These are phyloP conservation scores for Malassezia obtusa DNA, from an alignment of 1,284 basidiomycete species.

Conservation along the genomic window DNA sequence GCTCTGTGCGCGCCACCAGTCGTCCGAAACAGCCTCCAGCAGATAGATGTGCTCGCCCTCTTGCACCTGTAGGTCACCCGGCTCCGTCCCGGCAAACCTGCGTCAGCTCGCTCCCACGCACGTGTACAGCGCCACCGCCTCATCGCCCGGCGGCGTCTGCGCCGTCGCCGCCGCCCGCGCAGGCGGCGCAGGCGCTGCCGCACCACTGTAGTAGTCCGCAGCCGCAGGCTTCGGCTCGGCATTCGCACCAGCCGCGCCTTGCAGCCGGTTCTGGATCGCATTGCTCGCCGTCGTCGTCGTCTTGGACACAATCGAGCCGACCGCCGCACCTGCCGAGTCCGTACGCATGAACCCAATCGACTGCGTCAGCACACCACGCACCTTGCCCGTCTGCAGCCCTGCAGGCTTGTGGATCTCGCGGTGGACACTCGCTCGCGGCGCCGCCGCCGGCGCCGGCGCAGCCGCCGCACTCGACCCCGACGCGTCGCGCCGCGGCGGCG, in stretches of 20 bases:
- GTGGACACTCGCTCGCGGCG: neutral
- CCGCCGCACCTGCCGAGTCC: slow-evolving; percentile 1
- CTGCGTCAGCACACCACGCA: slow-evolving; percentile 4
- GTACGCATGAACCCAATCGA: slow-evolving; percentile 9
- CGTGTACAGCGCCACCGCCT: slow-evolving; percentile 15
- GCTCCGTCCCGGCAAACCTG: slow-evolving; percentile 20
- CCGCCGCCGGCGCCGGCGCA: neutral
- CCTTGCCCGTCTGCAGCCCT: slow-evolving; percentile 11
- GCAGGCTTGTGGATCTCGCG: slow-evolving; percentile 1
- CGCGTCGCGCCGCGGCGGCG: neutral
- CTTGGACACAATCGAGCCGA: neutral
- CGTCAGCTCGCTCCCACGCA: neutral
- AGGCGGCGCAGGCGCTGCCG: neutral
- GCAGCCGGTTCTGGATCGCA: neutral
- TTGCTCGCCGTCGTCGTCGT: neutral
- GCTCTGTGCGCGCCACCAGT: slow-evolving; percentile 32
- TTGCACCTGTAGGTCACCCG: slow-evolving; percentile 25
- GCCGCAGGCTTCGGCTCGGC: neutral
- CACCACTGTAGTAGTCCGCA: neutral
- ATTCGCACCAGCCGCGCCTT: neutral
- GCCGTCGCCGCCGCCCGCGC: neutral
- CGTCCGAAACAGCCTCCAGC: slow-evolving; percentile 28
- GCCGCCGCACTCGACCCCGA: neutral
- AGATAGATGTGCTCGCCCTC: slow-evolving; percentile 28
- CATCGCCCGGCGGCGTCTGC: neutral